Evolutionary conservation across 495 filamentous ascomycete genomes (phyloP), one percentile per base, ranked within the genome.

Genomic region (Penicillium psychrofluorescens): DNA sequence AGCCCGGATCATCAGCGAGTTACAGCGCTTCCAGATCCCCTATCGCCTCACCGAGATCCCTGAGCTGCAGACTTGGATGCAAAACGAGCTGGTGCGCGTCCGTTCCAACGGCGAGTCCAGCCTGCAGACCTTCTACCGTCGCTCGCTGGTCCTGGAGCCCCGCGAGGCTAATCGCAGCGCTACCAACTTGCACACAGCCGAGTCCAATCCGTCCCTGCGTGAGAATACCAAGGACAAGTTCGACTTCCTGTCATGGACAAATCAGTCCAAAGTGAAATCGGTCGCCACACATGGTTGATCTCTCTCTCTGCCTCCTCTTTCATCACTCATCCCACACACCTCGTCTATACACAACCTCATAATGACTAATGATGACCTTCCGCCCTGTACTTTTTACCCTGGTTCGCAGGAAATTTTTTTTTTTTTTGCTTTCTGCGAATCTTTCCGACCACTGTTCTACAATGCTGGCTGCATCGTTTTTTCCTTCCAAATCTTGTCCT

Each of bases 11-110:
- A 95, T 99, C 58, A 88, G 88, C 44, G 90, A 97, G 52, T 76
- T 97, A 9, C 92, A 97, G 62, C 82, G 92, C 22, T 99, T 99
- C 75, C 94, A 99, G 59, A 86, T 95, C 37, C 92, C 94, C 1
- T 95, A 99, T 56, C 81, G 84, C 12, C 75, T 99, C 11, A 73
- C 76, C 4, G 87, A 95, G 54, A 70, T 97, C 11, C 79, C 88
- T 0, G 94, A 97, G 52, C 74, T 99, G 54, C 91, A 97, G 63
- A 83, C 90, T 34, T 97, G 90, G 92, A 83, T 99, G 62, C 79
- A 91, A 51, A 75, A 79, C 11, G 84, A 97, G 63, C 77, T 97
- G 49, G 72, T 85, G 4, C 81, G 87, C 12, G 86, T 95, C 13
- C 85, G 86, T 7, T 82, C 83, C 16, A 80, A 77, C 29, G 88